Evolutionary conservation across 2,329 filamentous ascomycete species (phyloP).

Genomic region (Cryphonectria carpinicola): DNA sequence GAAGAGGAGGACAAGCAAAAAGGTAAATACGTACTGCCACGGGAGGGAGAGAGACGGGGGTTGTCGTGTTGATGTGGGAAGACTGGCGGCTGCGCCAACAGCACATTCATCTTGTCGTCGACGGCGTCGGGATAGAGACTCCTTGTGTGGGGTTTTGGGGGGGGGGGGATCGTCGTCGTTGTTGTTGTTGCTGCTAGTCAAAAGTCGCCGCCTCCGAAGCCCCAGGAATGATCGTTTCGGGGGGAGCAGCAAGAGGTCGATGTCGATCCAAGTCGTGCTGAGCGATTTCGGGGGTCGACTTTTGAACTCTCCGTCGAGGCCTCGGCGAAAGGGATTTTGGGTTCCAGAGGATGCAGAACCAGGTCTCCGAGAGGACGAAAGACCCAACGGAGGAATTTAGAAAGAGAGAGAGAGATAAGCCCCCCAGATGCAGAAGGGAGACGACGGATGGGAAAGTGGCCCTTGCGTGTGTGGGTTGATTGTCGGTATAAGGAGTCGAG

Average conservation of each 20-base stretch:
- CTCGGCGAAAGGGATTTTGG: background rate
- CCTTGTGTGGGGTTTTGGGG: background rate
- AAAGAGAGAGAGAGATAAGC: constrained; percentile 6
- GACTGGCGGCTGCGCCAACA: constrained; percentile 63
- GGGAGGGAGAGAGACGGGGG: constrained; percentile 56
- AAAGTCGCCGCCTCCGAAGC: constrained; percentile 10
- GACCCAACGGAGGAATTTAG: background rate
- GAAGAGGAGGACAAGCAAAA: constrained; percentile 13
- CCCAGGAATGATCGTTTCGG: background rate
- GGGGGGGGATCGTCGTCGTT: background rate
- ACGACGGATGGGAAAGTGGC: constrained; percentile 4
- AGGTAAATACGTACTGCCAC: constrained; percentile 53
- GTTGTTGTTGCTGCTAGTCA: background rate
- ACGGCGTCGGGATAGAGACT: constrained; percentile 13
- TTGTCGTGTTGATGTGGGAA: constrained; percentile 64
- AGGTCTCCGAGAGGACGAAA: background rate
- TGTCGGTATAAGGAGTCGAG: background rate
- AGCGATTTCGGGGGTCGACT: constrained; percentile 20
- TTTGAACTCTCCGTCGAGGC: constrained; percentile 11
- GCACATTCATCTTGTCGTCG: constrained; percentile 58
- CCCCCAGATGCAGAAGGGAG: constrained; percentile 5
- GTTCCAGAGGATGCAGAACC: constrained; percentile 2
- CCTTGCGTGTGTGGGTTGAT: background rate
- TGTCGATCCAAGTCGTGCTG: constrained; percentile 3
- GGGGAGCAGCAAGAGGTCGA: background rate